Evolutionary conservation across 371 early-diverging fungal species (phyloP), one percentile per base, ranked within the genome.

Genomic region (Smittium culicis): DNA sequence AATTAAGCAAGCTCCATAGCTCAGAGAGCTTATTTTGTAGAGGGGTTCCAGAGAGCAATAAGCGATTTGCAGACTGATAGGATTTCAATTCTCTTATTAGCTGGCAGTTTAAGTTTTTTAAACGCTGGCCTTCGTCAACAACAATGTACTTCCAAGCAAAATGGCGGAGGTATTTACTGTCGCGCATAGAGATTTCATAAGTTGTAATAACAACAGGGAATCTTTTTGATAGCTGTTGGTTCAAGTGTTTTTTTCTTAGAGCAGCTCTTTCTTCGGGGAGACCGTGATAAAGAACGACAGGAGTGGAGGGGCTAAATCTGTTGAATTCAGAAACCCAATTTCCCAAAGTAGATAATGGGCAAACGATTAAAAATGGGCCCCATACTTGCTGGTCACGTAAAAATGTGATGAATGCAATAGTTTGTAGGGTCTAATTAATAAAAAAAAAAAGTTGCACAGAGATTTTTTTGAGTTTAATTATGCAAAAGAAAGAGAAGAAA

Each of bases 311-410:
- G 2, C 96, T 81, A 64, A 93, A 97, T 81, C 89, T 80, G 58
- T 87, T 84, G 74, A 99, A 92, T 74, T 99, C 99, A 34, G 86
- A 83, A 32, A 88, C 88, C 99, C 99, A 99, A 80, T 99, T 99
- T 32, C 89, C 86, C 54, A 99, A 79, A 0, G 97, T 97, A 24
- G 93, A 91, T 31, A 99, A 79, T 11, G 99, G 99, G 0, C 93
- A 88, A 0, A 97, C 90, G 33, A 99, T 84, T n/a, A 99, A 77
- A 72, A 90, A 94, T 1, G 98, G 97, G 1, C 95, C 96, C 78
- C 87, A 83, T n/a, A 93, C 89, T 66, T 85, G 79, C 73, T 85
- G 83, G 64, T 90, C 89, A 61, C 85, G 83, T 66, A 92, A 79
- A 77, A 86, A 88, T 32, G 90, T 88, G 34, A 98, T 79, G 69